Percentiles rank a stretch among this genome's conserved stretches.
Evolutionary conservation across 768 basidiomycete genomes (phyloP).

Genomic region (Lyophyllum semitale): DNA sequence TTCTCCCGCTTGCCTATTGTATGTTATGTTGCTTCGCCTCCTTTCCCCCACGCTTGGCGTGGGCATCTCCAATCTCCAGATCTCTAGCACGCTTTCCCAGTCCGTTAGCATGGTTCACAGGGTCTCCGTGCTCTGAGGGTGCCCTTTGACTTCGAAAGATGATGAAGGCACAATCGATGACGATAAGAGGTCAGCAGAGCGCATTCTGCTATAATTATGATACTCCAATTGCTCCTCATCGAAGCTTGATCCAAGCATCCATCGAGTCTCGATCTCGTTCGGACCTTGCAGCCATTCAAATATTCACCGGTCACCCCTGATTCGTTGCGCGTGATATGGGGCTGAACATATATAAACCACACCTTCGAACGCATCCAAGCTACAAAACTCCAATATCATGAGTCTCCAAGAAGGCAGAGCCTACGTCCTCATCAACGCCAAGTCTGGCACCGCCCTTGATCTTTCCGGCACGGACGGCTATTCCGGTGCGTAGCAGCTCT

Average conservation of each 20-base stretch:
- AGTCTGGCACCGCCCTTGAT: constrained; percentile 44
- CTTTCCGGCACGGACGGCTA: constrained; percentile 47
- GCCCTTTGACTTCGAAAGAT: neutral
- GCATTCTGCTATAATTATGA: neutral
- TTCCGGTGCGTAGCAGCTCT: constrained; percentile 31
- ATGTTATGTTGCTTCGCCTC: neutral
- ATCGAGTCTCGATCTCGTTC: neutral
- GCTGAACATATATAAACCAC: constrained; percentile 2
- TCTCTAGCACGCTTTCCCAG: neutral
- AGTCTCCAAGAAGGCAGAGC: constrained; percentile 10
- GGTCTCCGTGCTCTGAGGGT: neutral
- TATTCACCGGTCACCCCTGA: too few species aligned
- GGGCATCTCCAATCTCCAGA: neutral
- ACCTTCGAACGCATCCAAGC: neutral
- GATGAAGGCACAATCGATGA: constrained; percentile 18
- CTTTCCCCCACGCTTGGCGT: neutral
- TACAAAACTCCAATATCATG: constrained; percentile 10
- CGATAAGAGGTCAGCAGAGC: constrained; percentile 9
- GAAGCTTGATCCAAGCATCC: neutral
- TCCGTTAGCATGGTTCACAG: neutral
- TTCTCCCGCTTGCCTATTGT: neutral
- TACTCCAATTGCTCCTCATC: neutral
- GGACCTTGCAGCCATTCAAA: neutral
- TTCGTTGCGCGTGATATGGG: neutral
- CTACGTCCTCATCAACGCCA: constrained; percentile 25